Evolutionary conservation across 306 rosid species (phyloP).

Genomic region (Dryas alaskensis): DNA sequence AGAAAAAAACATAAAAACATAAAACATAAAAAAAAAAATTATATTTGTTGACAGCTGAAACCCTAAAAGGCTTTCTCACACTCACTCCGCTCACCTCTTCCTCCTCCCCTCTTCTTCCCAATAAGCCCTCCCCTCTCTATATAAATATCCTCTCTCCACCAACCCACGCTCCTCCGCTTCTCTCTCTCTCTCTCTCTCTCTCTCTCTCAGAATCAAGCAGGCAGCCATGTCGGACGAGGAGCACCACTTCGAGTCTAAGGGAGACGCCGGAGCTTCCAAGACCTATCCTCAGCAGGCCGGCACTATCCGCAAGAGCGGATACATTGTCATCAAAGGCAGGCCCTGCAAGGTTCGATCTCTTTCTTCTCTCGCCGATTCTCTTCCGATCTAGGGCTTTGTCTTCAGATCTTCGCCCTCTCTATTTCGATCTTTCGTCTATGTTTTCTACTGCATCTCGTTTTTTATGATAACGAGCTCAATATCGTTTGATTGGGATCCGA

Average conservation of each 20-base stretch:
- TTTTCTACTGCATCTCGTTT: not conserved
- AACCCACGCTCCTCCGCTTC: not conserved
- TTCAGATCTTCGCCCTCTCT: not conserved
- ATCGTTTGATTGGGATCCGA: not conserved
- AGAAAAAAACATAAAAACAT: not conserved
- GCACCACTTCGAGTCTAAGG: slow-evolving; percentile 96
- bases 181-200: not conserved
- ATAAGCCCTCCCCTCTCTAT: not conserved
- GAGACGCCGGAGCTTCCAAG: slow-evolving; percentile 97
- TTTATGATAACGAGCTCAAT: too few relatives aligned
- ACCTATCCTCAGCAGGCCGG: slow-evolving; percentile 98
- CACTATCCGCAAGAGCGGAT: slow-evolving; percentile 87
- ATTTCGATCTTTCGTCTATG: not conserved
- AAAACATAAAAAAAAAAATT: not conserved
- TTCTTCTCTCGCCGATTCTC: not conserved
- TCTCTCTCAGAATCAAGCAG: not conserved
- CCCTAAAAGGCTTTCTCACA: not conserved
- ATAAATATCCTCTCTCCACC: slow-evolving; percentile 4
- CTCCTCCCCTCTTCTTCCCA: not conserved
- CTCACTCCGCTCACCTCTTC: not conserved
- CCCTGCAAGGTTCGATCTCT: slow-evolving; percentile 79
- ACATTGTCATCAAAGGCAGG: slow-evolving; percentile 79
- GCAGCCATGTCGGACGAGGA: slow-evolving; percentile 91
- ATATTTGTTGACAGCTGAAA: not conserved
- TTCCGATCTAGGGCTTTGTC: not conserved